Evolutionary conservation across 2,329 filamentous ascomycete species (phyloP).

Genomic region (Verticillium zaregamsianum): DNA sequence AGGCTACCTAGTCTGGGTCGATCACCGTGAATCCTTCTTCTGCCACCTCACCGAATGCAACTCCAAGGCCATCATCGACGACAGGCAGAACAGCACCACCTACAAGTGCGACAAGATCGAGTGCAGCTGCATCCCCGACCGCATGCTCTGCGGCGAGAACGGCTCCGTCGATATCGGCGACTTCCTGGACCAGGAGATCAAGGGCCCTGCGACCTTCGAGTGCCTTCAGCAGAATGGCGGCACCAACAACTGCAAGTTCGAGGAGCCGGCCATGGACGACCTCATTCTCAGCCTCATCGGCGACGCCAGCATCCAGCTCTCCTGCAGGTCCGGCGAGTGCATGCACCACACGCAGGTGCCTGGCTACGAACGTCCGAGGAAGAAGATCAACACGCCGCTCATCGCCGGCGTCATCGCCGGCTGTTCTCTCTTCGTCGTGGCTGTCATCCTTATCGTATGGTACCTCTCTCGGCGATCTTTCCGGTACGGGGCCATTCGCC

Average conservation of each 20-base stretch:
- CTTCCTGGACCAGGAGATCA: slow-evolving; percentile 77
- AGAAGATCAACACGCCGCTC: slow-evolving; percentile 93
- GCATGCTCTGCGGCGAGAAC: slow-evolving; percentile 90
- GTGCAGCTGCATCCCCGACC: slow-evolving; percentile 83
- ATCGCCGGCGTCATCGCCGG: slow-evolving; percentile 91
- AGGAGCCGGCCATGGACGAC: slow-evolving; percentile 88
- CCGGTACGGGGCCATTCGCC: slow-evolving; percentile 67
- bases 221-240: slow-evolving; percentile 64
- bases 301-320: slow-evolving; percentile 80
- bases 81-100: slow-evolving; percentile 71
- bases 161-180: slow-evolving; percentile 90
- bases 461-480: slow-evolving; percentile 75
- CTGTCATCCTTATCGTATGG: slow-evolving; percentile 78
- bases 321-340: slow-evolving; percentile 85
- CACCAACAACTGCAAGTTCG: slow-evolving; percentile 70
- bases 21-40: slow-evolving; percentile 91
- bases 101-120: slow-evolving; percentile 83
- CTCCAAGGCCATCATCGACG: slow-evolving; percentile 64
- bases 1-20: slow-evolving; percentile 76
- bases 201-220: slow-evolving; percentile 81
- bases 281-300: slow-evolving; percentile 87
- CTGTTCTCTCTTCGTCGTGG: slow-evolving; percentile 83
- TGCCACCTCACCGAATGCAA: slow-evolving; percentile 81
- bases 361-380: slow-evolving; percentile 82
- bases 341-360: slow-evolving; percentile 89